Percentiles rank a stretch among this genome's conserved stretches.
Evolutionary conservation across 495 filamentous ascomycete genomes (phyloP).

Genomic region (Platismatia glauca): DNA sequence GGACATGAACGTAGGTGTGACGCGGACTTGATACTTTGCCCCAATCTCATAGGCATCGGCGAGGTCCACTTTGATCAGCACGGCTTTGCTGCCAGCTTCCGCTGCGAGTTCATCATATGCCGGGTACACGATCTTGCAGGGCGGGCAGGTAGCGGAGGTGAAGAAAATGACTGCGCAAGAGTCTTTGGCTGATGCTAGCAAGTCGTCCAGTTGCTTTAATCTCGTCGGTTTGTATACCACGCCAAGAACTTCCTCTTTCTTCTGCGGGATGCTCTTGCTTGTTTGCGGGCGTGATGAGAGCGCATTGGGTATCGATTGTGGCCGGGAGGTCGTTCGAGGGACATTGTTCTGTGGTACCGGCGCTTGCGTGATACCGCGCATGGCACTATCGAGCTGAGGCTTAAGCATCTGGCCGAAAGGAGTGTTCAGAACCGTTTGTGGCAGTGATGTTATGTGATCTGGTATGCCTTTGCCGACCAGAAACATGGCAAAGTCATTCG

Average conservation of each 20-base stretch:
- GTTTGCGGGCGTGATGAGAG: slow-evolving; percentile 5
- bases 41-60: slow-evolving; percentile 56
- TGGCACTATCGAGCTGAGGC: slow-evolving; percentile 67
- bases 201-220: slow-evolving; percentile 49
- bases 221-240: slow-evolving; percentile 45
- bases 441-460: slow-evolving; percentile 77
- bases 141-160: slow-evolving; percentile 76
- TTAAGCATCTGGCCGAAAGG: slow-evolving; percentile 86
- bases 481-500: slow-evolving; percentile 86
- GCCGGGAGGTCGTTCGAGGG: slow-evolving; percentile 26
- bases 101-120: slow-evolving; percentile 72
- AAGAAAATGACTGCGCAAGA: slow-evolving; percentile 85
- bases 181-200: slow-evolving; percentile 48
- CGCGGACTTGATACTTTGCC: slow-evolving; percentile 55
- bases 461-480: slow-evolving; percentile 86
- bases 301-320: slow-evolving; percentile 16
- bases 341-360: slow-evolving; percentile 29
- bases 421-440: slow-evolving; percentile 76
- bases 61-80: slow-evolving; percentile 79
- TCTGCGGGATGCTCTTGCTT: slow-evolving; percentile 1
- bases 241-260: slow-evolving; percentile 20
- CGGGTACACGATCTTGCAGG: slow-evolving; percentile 78
- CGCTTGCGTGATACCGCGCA: slow-evolving; percentile 57
- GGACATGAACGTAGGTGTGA: slow-evolving; percentile 87
- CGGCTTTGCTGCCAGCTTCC: slow-evolving; percentile 57